Conservation (phyloP, 2,329 filamentous ascomycete species). For the Alternaria conjuncta region DNA sequence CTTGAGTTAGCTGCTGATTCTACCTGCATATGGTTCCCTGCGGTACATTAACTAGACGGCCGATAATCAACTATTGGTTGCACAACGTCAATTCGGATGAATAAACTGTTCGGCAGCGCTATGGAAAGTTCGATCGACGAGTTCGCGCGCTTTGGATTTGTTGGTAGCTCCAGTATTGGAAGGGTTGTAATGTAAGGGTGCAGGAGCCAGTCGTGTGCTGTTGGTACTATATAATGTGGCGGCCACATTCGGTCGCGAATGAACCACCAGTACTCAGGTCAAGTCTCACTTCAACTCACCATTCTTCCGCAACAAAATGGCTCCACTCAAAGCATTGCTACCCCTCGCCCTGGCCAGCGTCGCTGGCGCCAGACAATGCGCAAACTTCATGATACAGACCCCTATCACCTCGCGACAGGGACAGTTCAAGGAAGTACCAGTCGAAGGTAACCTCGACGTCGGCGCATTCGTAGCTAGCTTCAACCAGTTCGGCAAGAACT, state of each 20-base stretch:
- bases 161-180: slow-evolving; percentile 1
- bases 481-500: slow-evolving; percentile 50
- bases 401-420: slow-evolving; percentile 61
- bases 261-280: neutral
- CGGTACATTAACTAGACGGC: neutral
- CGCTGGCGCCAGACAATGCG: slow-evolving; percentile 45
- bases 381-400: slow-evolving; percentile 64
- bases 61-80: slow-evolving; percentile 5
- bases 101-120: slow-evolving; percentile 3
- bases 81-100: slow-evolving; percentile 9
- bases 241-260: neutral
- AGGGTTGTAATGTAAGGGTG: slow-evolving; percentile 2
- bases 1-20: neutral
- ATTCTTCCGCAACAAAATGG: slow-evolving; percentile 8
- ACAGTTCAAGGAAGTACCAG: slow-evolving; percentile 58
- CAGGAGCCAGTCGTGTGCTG: slow-evolving; percentile 1
- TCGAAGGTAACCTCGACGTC: slow-evolving; percentile 62
- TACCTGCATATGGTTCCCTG: neutral
- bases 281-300: neutral
- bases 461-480: slow-evolving; percentile 57
- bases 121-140: neutral
- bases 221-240: neutral
- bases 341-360: slow-evolving; percentile 26
- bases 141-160: neutral
- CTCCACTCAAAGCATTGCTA: slow-evolving; percentile 14